Evolutionary conservation across 345 rosid species (phyloP).

Genomic region (Excoecaria agallocha): DNA sequence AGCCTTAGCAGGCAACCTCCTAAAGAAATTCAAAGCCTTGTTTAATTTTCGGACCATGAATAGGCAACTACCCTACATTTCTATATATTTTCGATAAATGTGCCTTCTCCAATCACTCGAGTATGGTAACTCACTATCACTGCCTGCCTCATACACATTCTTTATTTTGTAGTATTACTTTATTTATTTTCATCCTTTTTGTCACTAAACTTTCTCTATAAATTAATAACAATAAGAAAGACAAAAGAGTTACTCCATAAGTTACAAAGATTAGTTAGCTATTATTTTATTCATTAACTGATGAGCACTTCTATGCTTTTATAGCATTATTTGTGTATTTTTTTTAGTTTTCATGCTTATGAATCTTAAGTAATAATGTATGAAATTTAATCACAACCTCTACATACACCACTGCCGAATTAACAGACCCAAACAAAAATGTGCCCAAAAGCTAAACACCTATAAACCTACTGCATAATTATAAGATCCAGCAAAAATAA

Average conservation of each 20-base stretch:
- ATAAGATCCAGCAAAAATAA: too few relatives aligned
- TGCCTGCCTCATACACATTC: not conserved
- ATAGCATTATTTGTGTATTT: not conserved
- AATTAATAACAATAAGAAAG: not conserved
- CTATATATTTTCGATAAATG: constrained; percentile 33
- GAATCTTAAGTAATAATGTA: too few relatives aligned
- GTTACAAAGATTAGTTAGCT: not conserved
- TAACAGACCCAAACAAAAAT: too few relatives aligned
- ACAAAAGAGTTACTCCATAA: not conserved
- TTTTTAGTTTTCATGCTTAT: not conserved
- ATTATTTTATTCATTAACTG: not conserved
- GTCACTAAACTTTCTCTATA: not conserved
- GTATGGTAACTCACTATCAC: constrained; percentile 6
- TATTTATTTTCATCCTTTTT: constrained; percentile 1
- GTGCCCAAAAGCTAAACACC: too few relatives aligned
- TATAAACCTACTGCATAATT: too few relatives aligned
- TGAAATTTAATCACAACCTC: too few relatives aligned
- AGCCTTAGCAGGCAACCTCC: constrained; percentile 68
- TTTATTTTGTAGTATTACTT: not conserved
- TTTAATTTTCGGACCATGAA: constrained; percentile 56
- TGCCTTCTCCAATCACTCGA: constrained; percentile 25
- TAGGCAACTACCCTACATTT: constrained; percentile 38
- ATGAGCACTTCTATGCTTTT: not conserved
- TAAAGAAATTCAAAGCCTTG: constrained; percentile 55
- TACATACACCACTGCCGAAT: too few relatives aligned